These are phyloP conservation scores for Lignosus rhinocerotis DNA, from an alignment of 1,284 basidiomycete species.

Conservation along the genomic window DNA sequence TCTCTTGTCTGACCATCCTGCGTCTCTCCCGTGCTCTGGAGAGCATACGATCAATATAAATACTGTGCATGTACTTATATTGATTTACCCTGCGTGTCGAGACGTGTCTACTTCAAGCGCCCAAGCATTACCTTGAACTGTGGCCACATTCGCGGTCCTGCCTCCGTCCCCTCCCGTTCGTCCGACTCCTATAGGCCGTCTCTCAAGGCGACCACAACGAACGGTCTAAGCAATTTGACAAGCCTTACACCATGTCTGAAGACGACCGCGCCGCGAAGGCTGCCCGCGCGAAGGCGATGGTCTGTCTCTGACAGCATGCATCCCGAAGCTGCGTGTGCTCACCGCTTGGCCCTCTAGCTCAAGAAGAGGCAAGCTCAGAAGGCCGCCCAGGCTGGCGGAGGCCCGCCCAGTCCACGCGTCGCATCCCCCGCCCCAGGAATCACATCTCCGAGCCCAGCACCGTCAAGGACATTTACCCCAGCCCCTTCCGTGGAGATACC, in stretches of 20 bases:
- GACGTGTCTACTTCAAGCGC: slow-evolving; percentile 10
- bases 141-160: background rate
- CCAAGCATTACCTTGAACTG: background rate
- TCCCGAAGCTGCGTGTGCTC: slow-evolving; percentile 12
- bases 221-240: background rate
- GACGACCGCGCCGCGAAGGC: slow-evolving; percentile 78
- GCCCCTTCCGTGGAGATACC: slow-evolving; percentile 26
- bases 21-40: background rate
- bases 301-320: slow-evolving; percentile 34
- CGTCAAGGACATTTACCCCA: slow-evolving; percentile 56
- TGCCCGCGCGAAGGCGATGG: slow-evolving; percentile 78
- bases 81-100: background rate
- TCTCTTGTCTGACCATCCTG: background rate
- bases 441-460: slow-evolving; percentile 44
- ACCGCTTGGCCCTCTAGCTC: slow-evolving; percentile 44
- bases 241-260: slow-evolving; percentile 49
- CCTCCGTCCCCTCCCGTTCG: background rate
- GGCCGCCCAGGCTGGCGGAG: slow-evolving; percentile 35
- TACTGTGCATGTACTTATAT: background rate
- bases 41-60: background rate
- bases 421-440: slow-evolving; percentile 33
- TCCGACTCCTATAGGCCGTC: background rate
- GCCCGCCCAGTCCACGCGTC: slow-evolving; percentile 30
- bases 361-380: slow-evolving; percentile 73
- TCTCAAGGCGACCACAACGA: background rate